phyloP scores from a whole-genome alignment of 148 eudicot species.

The Nepenthes mirabilis region DNA sequence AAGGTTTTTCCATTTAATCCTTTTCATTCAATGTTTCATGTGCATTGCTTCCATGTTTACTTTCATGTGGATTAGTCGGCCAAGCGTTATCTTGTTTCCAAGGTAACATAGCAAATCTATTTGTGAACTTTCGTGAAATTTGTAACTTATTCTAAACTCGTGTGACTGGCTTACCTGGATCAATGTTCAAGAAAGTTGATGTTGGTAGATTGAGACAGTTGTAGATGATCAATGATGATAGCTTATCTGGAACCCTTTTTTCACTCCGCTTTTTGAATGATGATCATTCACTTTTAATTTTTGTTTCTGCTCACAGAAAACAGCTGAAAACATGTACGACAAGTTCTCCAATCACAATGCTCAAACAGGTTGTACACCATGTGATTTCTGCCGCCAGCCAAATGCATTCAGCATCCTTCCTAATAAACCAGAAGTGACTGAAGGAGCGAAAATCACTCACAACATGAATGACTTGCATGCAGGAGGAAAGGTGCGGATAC shows the following conservation, averaged over 20 bases:
- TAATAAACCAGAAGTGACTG: slow-evolving; percentile 21
- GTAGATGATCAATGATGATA: not conserved
- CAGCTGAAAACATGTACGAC: slow-evolving; percentile 46
- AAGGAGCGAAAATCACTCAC: slow-evolving; percentile 17
- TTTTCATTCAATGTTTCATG: too few species aligned
- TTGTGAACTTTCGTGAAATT: too few species aligned
- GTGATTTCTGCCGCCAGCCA: slow-evolving; percentile 24
- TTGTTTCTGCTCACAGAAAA: slow-evolving; percentile 25
- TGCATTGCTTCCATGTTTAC: too few species aligned
- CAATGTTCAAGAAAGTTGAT: too few species aligned
- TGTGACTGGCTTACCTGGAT: too few species aligned
- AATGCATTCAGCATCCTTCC: slow-evolving; percentile 37
- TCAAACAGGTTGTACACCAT: slow-evolving; percentile 19
- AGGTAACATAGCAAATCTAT: too few species aligned
- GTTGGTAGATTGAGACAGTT: too few species aligned
- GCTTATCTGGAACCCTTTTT: not conserved
- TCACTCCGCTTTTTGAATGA: not conserved
- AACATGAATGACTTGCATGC: slow-evolving; percentile 22
- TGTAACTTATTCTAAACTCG: too few species aligned
- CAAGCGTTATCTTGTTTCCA: too few species aligned
- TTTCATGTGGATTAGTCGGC: too few species aligned
- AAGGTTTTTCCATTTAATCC: too few species aligned
- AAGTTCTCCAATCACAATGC: slow-evolving; percentile 18
- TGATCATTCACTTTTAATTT: not conserved
- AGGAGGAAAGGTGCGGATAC: slow-evolving; percentile 31